These are phyloP conservation scores for Penicillium sp. DNA, from an alignment of 2,329 filamentous ascomycete species.

Conservation along the genomic window DNA sequence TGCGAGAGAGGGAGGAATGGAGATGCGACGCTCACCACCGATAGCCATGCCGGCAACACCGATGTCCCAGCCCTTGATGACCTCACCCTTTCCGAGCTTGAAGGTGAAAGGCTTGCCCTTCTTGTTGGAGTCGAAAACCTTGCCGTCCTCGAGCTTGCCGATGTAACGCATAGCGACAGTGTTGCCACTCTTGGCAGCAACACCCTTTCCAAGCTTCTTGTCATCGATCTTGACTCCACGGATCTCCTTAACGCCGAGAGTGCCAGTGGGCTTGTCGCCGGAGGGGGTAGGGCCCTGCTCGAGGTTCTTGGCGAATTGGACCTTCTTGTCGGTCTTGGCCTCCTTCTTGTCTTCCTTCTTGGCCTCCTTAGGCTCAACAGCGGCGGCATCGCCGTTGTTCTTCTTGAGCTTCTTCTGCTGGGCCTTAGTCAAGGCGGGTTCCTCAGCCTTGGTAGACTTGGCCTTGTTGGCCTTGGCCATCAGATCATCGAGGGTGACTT, in stretches of 20 bases:
- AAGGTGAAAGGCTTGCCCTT: conserved; percentile 97
- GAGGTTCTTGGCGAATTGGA: conserved; percentile 98
- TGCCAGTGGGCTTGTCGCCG: conserved; percentile 53
- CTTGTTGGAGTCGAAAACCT: conserved; percentile 98
- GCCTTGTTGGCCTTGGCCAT: conserved; percentile 69
- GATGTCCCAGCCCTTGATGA: conserved; percentile 99
- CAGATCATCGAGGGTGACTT: conserved; percentile 72
- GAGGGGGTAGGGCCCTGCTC: conserved; percentile 90
- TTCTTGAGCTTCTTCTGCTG: conserved; percentile 98
- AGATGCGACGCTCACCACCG: conserved; percentile 89
- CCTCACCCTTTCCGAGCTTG: conserved; percentile 89
- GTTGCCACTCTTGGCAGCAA: conserved; percentile 84
- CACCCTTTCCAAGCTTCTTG: conserved; percentile 84
- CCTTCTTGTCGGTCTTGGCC: conserved; percentile 79
- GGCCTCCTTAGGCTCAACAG: conserved; percentile 55
- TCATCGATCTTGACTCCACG: conserved; percentile 92
- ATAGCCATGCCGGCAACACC: conserved; percentile 89
- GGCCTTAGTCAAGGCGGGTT: conserved; percentile 83
- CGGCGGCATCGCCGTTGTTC: conserved; percentile 86
- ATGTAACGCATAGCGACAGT: conserved; percentile 95
- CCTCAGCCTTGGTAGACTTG: conserved; percentile 57
- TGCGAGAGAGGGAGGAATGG: conserved; percentile 79
- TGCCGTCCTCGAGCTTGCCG: conserved; percentile 90
- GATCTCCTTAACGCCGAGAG: conserved; percentile 71
- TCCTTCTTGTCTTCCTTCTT: conserved; percentile 56